Base-by-base conservation (phyloP, 2,329 filamentous ascomycete species). In the Zymoseptoria crescenta region DNA sequence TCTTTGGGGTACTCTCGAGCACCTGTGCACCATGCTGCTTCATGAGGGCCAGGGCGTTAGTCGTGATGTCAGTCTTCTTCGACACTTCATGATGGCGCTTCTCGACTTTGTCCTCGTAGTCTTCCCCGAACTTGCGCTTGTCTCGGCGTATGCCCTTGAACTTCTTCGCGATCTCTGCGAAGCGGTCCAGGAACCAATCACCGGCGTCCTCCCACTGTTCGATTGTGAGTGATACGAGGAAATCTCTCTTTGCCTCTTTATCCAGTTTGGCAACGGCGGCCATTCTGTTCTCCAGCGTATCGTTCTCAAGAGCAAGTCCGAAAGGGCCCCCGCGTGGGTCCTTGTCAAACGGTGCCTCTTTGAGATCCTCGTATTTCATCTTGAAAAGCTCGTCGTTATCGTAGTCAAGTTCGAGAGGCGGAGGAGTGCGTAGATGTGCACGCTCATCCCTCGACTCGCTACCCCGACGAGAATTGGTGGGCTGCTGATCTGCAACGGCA, bases 141-240 rank as follows among this genome's bases (percentile, higher is more conserved):
- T 79, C 76, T 60, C 78, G 76, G 49, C 84, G 76, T 28, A 79
- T 75, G 1, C 77, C 72, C 65, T 79, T 83, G 65, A 83, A 78
- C 53, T 78, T 77, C 19, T 72, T 70, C 45, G 85, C 69, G 49
- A 84, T 72, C 4, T 75, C 71, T 53, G 74, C 74, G 65, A 86
- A 85, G 54, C 77, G 76, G 1, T 80, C 78, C 1, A 86, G 74
- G 52, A 87, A 79, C 77, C 83, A 82, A 59, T 84, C 81, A 2
- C 84, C 84, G 21, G 82, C 81, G 52, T 83, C 78, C 70, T 86
- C 84, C 81, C 84, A 86, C 62, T 85, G 77, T 3, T 75, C 70
- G 16, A 84, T 76, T 0, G 74, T 72, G 49, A 86, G 74, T 8
- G 75, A 77, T 1, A 74, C 71, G 62, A 87, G 79, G 69, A 85